Evolutionary conservation across 306 rosid genomes (phyloP).

Genomic region (Quercus cerris): DNA sequence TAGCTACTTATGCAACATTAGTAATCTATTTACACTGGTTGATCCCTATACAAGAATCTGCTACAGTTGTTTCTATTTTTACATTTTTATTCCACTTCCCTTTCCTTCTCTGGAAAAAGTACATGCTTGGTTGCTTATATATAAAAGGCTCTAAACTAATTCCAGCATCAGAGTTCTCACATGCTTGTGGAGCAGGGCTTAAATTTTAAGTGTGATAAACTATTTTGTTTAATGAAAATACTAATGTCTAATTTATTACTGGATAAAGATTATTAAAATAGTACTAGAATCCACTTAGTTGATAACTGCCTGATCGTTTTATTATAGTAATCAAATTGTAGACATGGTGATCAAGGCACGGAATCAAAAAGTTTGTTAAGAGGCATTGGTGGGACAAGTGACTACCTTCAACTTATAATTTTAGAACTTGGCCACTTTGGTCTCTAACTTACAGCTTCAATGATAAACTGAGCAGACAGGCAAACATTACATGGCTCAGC

Average conservation of each 20-base stretch:
- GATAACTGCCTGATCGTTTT: not conserved
- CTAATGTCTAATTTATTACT: no score
- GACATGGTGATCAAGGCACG: not conserved
- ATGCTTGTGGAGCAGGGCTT: not conserved
- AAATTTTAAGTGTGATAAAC: not conserved
- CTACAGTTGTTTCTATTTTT: not conserved
- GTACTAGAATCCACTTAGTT: not conserved
- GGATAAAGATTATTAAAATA: not conserved
- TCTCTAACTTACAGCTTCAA: not conserved
- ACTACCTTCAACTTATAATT: not conserved
- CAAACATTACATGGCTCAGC: constrained; percentile 2
- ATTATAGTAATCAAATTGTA: not conserved
- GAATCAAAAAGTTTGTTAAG: not conserved
- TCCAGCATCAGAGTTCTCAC: constrained; percentile 6
- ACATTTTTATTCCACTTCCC: not conserved
- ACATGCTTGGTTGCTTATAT: not conserved
- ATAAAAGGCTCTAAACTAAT: not conserved
- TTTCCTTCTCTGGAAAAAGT: not conserved
- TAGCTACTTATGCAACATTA: not conserved
- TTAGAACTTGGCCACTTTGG: not conserved
- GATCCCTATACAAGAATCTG: not conserved
- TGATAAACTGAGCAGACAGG: not conserved
- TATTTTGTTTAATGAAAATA: not conserved
- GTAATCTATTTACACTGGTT: not conserved
- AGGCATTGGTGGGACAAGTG: not conserved